A percentile compares a stretch with the other conserved stretches of the same genome.
Evolutionary conservation across 2,329 filamentous ascomycete genomes (phyloP).

Genomic region (Chaetomium olivaceum): DNA sequence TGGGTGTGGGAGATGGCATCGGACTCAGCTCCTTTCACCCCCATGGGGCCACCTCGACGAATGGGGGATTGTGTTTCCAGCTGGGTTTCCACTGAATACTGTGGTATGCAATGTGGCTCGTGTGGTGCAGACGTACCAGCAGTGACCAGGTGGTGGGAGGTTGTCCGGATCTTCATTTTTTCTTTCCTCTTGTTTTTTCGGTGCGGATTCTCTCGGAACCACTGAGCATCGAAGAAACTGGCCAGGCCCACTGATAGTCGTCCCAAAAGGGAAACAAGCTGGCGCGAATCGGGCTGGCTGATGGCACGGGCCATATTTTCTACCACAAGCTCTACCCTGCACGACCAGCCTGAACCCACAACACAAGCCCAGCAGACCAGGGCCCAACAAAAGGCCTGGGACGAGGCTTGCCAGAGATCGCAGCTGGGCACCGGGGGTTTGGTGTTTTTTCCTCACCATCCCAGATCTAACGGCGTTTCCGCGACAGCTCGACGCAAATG

Average conservation of each 20-base stretch:
- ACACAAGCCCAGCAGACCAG: neutral
- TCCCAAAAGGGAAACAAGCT: slow-evolving; percentile 7
- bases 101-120: neutral
- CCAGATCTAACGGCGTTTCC: slow-evolving; percentile 7
- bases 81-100: neutral
- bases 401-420: slow-evolving; percentile 13
- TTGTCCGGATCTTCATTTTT: neutral
- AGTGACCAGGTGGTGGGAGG: neutral
- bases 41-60: neutral
- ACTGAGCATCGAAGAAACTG: neutral
- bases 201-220: neutral
- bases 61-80: neutral
- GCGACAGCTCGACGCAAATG: slow-evolving; percentile 17
- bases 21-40: neutral
- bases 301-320: slow-evolving; percentile 26
- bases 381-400: slow-evolving; percentile 4
- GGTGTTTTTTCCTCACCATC: slow-evolving; percentile 16
- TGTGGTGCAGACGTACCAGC: neutral
- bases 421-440: slow-evolving; percentile 8
- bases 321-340: slow-evolving; percentile 5
- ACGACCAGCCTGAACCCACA: neutral
- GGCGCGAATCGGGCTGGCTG: slow-evolving; percentile 14
- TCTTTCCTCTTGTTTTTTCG: neutral
- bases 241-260: neutral
- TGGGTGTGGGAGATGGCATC: neutral